Evolutionary conservation across 805 yeast species (phyloP).

Genomic region (Saccharomyces paradoxus): DNA sequence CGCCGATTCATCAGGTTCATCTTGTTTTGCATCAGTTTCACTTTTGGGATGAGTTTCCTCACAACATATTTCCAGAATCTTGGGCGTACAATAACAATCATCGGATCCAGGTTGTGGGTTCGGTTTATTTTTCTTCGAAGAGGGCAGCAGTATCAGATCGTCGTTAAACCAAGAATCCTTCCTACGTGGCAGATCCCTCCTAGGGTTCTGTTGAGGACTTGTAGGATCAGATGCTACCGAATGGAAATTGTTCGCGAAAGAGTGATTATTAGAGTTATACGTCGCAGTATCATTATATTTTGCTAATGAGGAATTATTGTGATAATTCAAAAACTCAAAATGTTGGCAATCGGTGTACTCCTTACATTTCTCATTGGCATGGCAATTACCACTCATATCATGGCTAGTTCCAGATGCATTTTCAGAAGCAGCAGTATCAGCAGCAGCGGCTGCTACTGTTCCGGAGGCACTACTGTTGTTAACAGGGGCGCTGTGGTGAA

Average conservation of each 20-base stretch:
- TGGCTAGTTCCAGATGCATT: not conserved
- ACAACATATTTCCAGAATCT: conserved; percentile 36
- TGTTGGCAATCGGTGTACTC: conserved; percentile 33
- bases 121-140: not conserved
- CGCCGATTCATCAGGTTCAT: not conserved
- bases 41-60: conserved; percentile 26
- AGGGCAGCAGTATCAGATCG: conserved; percentile 16
- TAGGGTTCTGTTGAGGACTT: not conserved
- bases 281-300: not conserved
- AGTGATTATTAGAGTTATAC: not conserved
- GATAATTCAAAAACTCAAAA: conserved; percentile 36
- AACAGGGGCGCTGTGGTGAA: conserved; percentile 34
- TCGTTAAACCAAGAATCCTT: conserved; percentile 4
- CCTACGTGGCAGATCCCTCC: not conserved
- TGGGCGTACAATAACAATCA: conserved; percentile 30
- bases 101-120: not conserved
- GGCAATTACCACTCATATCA: conserved; percentile 2
- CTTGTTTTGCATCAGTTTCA: not conserved
- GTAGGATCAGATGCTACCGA: not conserved
- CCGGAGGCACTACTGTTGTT: not conserved
- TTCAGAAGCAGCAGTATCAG: not conserved
- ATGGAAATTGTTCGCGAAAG: not conserved
- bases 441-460: not conserved
- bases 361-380: conserved; percentile 2
- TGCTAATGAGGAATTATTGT: conserved; percentile 10